Evolutionary conservation across 108 stramenopile genomes (phyloP), one percentile per base, ranked within the genome.

Genomic region (Nannochloropsis oceanica): DNA sequence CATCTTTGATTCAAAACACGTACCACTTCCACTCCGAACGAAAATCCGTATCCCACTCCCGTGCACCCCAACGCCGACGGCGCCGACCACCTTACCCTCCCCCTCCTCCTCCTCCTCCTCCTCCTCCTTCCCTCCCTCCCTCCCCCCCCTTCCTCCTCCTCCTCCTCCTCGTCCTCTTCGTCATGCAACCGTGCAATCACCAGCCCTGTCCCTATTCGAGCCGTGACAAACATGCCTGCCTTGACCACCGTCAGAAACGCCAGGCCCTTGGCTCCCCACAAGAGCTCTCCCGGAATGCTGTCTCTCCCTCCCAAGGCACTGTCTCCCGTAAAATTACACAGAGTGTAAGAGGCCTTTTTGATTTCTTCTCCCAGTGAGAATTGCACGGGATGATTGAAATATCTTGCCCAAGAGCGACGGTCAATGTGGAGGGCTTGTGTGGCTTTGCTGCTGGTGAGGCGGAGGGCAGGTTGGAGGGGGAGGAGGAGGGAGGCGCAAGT

Each of bases 221-320:
- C 93, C 43, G 92, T 90, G 10, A 95, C 88, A 20, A 94, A 86
- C 79, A 94, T 90, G 0, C 95, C 95, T 24, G 90, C 93, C 87
- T 95, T 95, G 87, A 93, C 59, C 14, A 95, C 93, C 11, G 94
- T 93, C 79, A 95, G 83, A 83, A 95, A 95, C 8, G 89, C 89
- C 12, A 95, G 43, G 43, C 94, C 94, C 79, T 92, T 93, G 79
- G 94, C 94, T 44, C 80, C 84, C 14, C 91, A 88, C 79, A 95
- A 82, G 43, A 95, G 89, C 89, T 93, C 93, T 26, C 93, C 82
- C 13, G 94, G 94, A 25, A 42, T n/a, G 5, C 59, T 73, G 59
- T 73, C 59, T n/a, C n/a, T 73, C 59, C 18, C n/a, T 18, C 59
- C 59, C 44, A 43, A 80, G 22, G 43, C 43, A 27, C 34, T 80